phyloP scores from a whole-genome alignment of 2,329 filamentous ascomycete genomes.

The Dendrostoma leiphaemia region DNA sequence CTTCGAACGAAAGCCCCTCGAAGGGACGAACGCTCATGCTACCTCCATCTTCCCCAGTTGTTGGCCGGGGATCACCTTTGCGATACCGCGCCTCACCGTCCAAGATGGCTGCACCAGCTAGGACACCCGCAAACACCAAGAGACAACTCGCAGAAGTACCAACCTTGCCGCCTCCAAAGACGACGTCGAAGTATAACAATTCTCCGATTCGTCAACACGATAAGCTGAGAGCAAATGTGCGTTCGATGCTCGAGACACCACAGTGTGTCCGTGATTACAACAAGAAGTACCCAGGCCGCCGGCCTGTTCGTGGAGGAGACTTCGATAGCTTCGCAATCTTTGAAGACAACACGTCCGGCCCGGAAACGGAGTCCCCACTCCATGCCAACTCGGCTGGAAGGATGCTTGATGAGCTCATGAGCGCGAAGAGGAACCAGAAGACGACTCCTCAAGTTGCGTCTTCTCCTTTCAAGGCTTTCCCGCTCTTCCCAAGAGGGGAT shows the following conservation, averaged over 20 bases:
- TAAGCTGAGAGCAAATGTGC: slow-evolving; percentile 16
- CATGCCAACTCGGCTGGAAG: slow-evolving; percentile 17
- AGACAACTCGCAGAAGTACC: slow-evolving; percentile 9
- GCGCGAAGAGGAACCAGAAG: slow-evolving; percentile 18
- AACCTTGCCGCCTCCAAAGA: slow-evolving; percentile 15
- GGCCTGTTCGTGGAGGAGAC: background rate
- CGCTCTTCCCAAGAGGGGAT: slow-evolving; percentile 34
- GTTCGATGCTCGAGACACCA: slow-evolving; percentile 18
- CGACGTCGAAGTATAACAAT: slow-evolving; percentile 17
- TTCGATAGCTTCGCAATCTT: slow-evolving; percentile 17
- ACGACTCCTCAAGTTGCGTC: slow-evolving; percentile 11
- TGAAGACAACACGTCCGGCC: slow-evolving; percentile 14
- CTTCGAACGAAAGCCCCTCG: slow-evolving; percentile 88
- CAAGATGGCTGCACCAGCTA: background rate
- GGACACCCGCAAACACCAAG: slow-evolving; percentile 14
- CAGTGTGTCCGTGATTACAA: slow-evolving; percentile 17
- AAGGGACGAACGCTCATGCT: slow-evolving; percentile 42
- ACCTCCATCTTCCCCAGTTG: slow-evolving; percentile 16
- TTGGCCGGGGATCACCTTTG: slow-evolving; percentile 14
- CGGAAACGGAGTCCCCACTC: slow-evolving; percentile 14
- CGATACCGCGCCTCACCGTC: slow-evolving; percentile 15
- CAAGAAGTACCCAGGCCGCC: slow-evolving; percentile 14
- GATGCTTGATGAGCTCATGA: slow-evolving; percentile 19
- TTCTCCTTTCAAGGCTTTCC: slow-evolving; percentile 16
- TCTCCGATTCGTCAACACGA: slow-evolving; percentile 19